Conservation (phyloP, 495 filamentous ascomycete species). For the Penicillium turbatum region DNA sequence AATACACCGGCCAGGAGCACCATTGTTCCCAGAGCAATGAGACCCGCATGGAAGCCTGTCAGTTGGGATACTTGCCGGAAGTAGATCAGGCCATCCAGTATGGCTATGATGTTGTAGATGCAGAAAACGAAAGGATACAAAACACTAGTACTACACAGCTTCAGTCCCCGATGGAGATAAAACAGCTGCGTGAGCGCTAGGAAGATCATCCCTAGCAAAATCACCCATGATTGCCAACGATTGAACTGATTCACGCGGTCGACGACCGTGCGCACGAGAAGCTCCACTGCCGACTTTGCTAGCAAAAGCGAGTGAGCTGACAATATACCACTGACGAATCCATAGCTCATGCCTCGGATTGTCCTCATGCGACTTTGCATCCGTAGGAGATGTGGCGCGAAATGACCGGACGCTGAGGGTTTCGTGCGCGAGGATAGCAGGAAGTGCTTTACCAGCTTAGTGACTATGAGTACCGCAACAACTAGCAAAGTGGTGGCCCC, state of each 20-base stretch:
- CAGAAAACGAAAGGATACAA: constrained; percentile 98
- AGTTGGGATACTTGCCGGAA: constrained; percentile 85
- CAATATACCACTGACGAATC: constrained; percentile 83
- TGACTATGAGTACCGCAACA: constrained; percentile 57
- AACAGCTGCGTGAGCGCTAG: constrained; percentile 91
- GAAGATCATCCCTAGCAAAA: constrained; percentile 73
- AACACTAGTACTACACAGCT: constrained; percentile 90
- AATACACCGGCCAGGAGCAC: constrained; percentile 86
- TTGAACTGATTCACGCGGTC: constrained; percentile 92
- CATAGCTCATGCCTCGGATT: constrained; percentile 82
- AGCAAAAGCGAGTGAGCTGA: constrained; percentile 91
- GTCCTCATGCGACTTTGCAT: constrained; percentile 59
- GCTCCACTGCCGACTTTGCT: constrained; percentile 93
- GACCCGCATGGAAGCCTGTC: constrained; percentile 65
- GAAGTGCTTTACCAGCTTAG: constrained; percentile 54
- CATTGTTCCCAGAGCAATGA: constrained; percentile 82
- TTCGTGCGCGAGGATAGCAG: constrained; percentile 33
- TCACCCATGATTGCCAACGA: constrained; percentile 95
- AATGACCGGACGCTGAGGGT: constrained; percentile 29
- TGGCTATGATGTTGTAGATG: constrained; percentile 99
- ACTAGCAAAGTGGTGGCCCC: constrained; percentile 68
- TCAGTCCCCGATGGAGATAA: constrained; percentile 89
- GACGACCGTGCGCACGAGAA: constrained; percentile 87
- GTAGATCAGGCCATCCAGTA: constrained; percentile 94
- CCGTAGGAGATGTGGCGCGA: constrained; percentile 40